Evolutionary conservation across 495 filamentous ascomycete species (phyloP), one percentile per base, ranked within the genome.

Genomic region (Patellaria atrata): DNA sequence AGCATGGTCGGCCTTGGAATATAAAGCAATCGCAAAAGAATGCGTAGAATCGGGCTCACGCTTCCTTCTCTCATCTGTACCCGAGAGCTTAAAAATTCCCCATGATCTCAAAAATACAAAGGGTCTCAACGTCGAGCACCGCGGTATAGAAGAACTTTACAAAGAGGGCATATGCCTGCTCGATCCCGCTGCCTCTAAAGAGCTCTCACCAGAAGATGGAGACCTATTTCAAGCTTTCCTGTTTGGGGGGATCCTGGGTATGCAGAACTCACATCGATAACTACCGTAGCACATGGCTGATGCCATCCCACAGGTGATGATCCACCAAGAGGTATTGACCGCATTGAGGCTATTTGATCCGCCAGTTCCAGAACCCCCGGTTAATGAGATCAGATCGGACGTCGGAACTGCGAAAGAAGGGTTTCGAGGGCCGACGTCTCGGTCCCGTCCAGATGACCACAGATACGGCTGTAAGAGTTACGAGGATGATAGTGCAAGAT

Each of bases 361-460:
- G 8, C 9, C 9, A 9, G 28, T 9, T 9, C 9, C 9, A 8
- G 19, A 7, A 20, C 19, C 27, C 32, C 20, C 27, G 12, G 8
- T 35, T 25, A 10, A 9, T 7, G 13, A n/a, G n/a, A n/a, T 30
- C 31, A 93, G 91, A 97, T 59, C 75, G 89, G 25, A 97, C 89
- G 1, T 82, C 80, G 8, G 89, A 97, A 52, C 62, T 97, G 30
- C 73, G 89, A 16, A 82, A 80, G 52, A 91, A 93, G 55, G 91
- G 91, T 16, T 97, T 86, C 50, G 63, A 74, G 43, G 85, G 87
- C 27, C 77, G 89, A 35, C 70, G 86, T 40, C 64, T 97, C 27
- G 91, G 91, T 0, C 83, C 86, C 11, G 73, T 85, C 46, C 89
- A 97, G 58, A 96, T 97, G 89, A 96, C 89, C 6, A 97, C 89